These are phyloP conservation scores for Hanseniaspora jakobsenii DNA, from an alignment of 805 yeast species.

Conservation along the genomic window DNA sequence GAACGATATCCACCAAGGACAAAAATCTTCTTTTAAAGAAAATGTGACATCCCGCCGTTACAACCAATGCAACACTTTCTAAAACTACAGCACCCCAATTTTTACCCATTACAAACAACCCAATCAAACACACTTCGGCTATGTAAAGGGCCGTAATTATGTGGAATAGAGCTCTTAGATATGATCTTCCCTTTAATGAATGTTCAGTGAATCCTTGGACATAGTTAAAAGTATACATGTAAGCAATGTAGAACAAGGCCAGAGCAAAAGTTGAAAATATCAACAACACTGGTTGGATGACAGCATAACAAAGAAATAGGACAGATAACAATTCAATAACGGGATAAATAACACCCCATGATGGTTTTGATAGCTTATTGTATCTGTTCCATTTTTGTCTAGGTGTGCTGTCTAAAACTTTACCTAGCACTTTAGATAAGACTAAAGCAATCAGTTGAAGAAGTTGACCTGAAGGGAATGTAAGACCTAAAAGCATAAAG, in stretches of 20 bases:
- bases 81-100: slow-evolving; percentile 68
- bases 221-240: slow-evolving; percentile 49
- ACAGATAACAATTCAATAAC: slow-evolving; percentile 60
- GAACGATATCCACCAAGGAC: slow-evolving; percentile 56
- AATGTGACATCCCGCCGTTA: slow-evolving; percentile 48
- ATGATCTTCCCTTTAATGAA: slow-evolving; percentile 53
- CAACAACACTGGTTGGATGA: slow-evolving; percentile 63
- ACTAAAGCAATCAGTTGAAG: slow-evolving; percentile 65
- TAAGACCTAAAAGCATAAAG: slow-evolving; percentile 68
- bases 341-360: slow-evolving; percentile 79
- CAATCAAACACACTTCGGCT: slow-evolving; percentile 57
- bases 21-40: slow-evolving; percentile 48
- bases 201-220: slow-evolving; percentile 51
- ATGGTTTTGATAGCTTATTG: slow-evolving; percentile 50
- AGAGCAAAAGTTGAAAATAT: slow-evolving; percentile 54
- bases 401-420: slow-evolving; percentile 72
- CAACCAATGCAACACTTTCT: slow-evolving; percentile 48
- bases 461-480: slow-evolving; percentile 62
- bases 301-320: slow-evolving; percentile 61
- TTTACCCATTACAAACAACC: slow-evolving; percentile 63
- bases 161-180: slow-evolving; percentile 61
- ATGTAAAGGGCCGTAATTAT: slow-evolving; percentile 59
- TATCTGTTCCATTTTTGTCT: slow-evolving; percentile 80
- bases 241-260: slow-evolving; percentile 47
- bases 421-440: slow-evolving; percentile 58